Evolutionary conservation across 2,329 filamentous ascomycete species (phyloP).

Genomic region (Monosporascus sp.): DNA sequence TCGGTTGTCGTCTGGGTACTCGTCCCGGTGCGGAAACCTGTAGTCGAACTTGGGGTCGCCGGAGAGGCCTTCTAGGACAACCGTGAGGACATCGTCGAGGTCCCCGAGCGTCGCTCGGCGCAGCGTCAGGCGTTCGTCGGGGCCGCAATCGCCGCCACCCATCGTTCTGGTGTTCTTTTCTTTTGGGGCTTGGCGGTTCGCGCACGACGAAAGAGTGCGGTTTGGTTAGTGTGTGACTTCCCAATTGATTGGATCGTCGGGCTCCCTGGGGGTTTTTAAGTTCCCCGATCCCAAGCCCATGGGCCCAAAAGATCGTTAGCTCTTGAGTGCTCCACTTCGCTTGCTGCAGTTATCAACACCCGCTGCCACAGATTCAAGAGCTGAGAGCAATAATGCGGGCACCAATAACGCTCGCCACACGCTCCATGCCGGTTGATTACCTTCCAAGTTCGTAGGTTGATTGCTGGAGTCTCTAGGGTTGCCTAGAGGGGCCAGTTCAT

Average conservation of each 20-base stretch:
- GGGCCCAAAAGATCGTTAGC: neutral
- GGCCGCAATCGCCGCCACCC: neutral
- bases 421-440: too few species aligned
- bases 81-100: constrained; percentile 8
- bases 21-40: constrained; percentile 7
- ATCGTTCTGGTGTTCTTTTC: neutral
- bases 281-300: neutral
- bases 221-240: neutral
- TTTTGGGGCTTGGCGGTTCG: neutral
- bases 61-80: constrained; percentile 8
- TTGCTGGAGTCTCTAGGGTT: too few species aligned
- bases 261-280: neutral
- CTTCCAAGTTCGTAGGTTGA: too few species aligned
- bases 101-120: constrained; percentile 8
- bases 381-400: neutral
- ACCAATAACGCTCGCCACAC: neutral
- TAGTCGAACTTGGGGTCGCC: constrained; percentile 13
- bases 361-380: neutral
- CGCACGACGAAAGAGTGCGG: neutral
- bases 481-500: too few species aligned
- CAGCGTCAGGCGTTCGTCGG: constrained; percentile 4
- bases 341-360: neutral
- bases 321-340: neutral
- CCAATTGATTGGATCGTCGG: neutral
- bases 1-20: constrained; percentile 9